These are phyloP conservation scores for Exophiala calicioides DNA, from an alignment of 2,329 filamentous ascomycete species.

Conservation along the genomic window DNA sequence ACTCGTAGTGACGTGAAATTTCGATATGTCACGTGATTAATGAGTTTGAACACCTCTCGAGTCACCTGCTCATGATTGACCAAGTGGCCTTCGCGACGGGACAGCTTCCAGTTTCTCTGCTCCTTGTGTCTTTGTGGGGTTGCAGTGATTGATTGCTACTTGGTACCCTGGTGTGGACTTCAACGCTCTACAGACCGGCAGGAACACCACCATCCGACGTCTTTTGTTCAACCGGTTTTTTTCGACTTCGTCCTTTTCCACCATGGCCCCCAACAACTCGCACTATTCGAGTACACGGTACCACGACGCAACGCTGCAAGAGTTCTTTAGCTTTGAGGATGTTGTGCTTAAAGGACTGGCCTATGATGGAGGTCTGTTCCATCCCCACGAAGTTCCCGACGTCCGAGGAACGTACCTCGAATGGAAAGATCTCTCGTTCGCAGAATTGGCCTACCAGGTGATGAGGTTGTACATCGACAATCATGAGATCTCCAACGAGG, in stretches of 20 bases:
- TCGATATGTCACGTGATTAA: no score
- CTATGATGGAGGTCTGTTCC: constrained; percentile 82
- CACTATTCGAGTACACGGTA: constrained; percentile 27
- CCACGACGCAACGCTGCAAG: constrained; percentile 17
- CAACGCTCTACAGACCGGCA: no score
- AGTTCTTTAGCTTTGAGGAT: constrained; percentile 82
- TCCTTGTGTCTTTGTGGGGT: no score
- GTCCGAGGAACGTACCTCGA: constrained; percentile 65
- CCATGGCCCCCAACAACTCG: constrained; percentile 22
- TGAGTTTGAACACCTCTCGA: no score
- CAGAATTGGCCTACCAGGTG: constrained; percentile 80
- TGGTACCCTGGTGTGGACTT: no score
- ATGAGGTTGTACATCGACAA: constrained; percentile 84
- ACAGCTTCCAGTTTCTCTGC: no score
- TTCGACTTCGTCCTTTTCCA: not conserved
- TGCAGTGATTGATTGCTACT: no score
- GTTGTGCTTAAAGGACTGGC: constrained; percentile 88
- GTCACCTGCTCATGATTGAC: no score
- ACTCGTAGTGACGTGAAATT: no score
- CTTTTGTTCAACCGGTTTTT: not conserved
- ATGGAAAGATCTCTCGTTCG: constrained; percentile 78
- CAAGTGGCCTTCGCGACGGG: no score
- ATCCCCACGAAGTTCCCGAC: constrained; percentile 77
- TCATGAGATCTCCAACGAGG: constrained; percentile 75
- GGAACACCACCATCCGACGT: not conserved